These are phyloP conservation scores for Colletotrichum acutatum DNA, from an alignment of 2,329 filamentous ascomycete species.

Conservation along the genomic window DNA sequence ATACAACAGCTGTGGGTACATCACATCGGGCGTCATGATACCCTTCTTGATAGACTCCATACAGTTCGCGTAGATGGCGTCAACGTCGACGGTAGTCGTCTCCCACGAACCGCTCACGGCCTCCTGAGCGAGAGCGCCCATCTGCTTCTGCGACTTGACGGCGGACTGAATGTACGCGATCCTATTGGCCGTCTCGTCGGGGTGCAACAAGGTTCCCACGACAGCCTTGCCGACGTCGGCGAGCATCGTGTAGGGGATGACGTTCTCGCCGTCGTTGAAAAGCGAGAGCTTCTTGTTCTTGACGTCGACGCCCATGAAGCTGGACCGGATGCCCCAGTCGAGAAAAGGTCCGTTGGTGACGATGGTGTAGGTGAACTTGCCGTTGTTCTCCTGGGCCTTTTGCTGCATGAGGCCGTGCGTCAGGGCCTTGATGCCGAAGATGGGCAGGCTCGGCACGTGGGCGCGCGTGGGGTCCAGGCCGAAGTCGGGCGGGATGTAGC, in stretches of 20 bases:
- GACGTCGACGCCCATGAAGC: conserved; percentile 41
- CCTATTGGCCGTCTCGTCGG: conserved; percentile 44
- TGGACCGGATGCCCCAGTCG: conserved; percentile 40
- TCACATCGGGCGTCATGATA: conserved; percentile 32
- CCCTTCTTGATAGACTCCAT: conserved; percentile 37
- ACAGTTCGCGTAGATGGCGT: conserved; percentile 35
- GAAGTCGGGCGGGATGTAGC: conserved; percentile 72
- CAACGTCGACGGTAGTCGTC: conserved; percentile 31
- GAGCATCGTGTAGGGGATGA: conserved; percentile 40
- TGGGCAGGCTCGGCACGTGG: conserved; percentile 34
- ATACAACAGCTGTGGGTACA: conserved; percentile 37
- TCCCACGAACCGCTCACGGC: conserved; percentile 37
- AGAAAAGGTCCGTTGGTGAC: conserved; percentile 44
- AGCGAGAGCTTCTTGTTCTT: conserved; percentile 37
- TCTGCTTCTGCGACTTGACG: conserved; percentile 39
- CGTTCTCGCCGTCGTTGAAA: conserved; percentile 41
- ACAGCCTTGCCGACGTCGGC: conserved; percentile 42
- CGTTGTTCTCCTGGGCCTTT: conserved; percentile 37
- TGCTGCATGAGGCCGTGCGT: conserved; percentile 37
- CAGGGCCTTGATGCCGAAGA: conserved; percentile 37
- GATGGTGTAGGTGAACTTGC: conserved; percentile 42
- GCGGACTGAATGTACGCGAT: conserved; percentile 38
- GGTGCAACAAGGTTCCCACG: conserved; percentile 40
- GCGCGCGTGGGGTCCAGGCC: conserved; percentile 47
- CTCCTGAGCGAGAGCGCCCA: conserved; percentile 37